Evolutionary conservation across 495 filamentous ascomycete genomes (phyloP).

Genomic region (Penicillium maclennaniae): DNA sequence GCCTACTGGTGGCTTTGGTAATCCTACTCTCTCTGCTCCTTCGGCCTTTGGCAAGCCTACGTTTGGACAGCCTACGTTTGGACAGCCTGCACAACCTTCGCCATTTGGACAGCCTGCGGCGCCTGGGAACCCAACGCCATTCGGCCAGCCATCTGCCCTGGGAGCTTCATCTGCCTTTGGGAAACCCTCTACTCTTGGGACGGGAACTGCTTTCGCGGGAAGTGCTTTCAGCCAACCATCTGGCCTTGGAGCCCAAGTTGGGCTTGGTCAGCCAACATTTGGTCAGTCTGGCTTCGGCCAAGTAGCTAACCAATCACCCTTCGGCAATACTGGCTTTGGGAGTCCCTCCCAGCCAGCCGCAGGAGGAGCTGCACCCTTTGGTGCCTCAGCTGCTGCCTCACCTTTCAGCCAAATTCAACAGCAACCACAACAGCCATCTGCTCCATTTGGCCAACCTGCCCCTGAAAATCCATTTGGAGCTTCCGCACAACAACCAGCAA

Average conservation of each 20-base stretch:
- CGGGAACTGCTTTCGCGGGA: slow-evolving; percentile 19
- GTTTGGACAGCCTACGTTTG: slow-evolving; percentile 22
- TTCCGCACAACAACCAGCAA: slow-evolving; percentile 19
- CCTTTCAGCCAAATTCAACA: slow-evolving; percentile 36
- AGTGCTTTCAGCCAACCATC: slow-evolving; percentile 29
- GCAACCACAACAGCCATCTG: slow-evolving; percentile 22
- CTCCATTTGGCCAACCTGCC: slow-evolving; percentile 34
- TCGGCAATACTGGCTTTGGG: slow-evolving; percentile 33
- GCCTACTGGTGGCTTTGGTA: slow-evolving; percentile 11
- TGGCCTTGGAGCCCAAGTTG: background rate
- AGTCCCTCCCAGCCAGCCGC: slow-evolving; percentile 24
- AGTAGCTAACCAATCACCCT: slow-evolving; percentile 13
- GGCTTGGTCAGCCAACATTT: slow-evolving; percentile 25
- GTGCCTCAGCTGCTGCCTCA: slow-evolving; percentile 22
- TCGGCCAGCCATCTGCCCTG: slow-evolving; percentile 30
- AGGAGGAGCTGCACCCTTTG: slow-evolving; percentile 16
- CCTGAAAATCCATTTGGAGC: slow-evolving; percentile 26
- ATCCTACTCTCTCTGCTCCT: slow-evolving; percentile 1
- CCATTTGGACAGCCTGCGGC: slow-evolving; percentile 33
- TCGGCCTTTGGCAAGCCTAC: slow-evolving; percentile 24
- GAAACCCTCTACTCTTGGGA: slow-evolving; percentile 24
- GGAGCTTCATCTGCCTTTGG: slow-evolving; percentile 20
- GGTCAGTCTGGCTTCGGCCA: slow-evolving; percentile 17
- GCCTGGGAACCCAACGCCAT: slow-evolving; percentile 27
- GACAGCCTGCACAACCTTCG: slow-evolving; percentile 21